These are phyloP conservation scores for Kappamyces sp. DNA, from an alignment of 192 early-diverging fungal species.

Conservation along the genomic window DNA sequence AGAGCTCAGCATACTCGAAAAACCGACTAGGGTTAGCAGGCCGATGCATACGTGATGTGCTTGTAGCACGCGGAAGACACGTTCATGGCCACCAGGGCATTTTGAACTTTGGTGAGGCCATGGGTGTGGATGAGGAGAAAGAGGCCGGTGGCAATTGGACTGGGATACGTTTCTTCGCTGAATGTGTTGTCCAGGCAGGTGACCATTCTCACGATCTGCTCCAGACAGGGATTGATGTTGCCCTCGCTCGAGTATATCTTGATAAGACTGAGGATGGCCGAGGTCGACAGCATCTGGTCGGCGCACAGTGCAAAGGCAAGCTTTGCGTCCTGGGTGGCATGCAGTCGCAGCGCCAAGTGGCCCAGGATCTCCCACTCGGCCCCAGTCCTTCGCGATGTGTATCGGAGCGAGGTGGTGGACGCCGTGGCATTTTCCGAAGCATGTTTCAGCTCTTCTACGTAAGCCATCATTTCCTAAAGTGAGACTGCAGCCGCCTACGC, in stretches of 20 bases:
- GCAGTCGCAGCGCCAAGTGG: slow-evolving; percentile 81
- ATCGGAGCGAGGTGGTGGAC: slow-evolving; percentile 51
- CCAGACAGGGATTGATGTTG: slow-evolving; percentile 72
- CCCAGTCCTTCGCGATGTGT: slow-evolving; percentile 77
- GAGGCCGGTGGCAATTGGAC: slow-evolving; percentile 72
- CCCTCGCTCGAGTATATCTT: slow-evolving; percentile 77
- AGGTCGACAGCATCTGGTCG: slow-evolving; percentile 86
- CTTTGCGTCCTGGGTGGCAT: slow-evolving; percentile 84
- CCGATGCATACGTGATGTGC: slow-evolving; percentile 52
- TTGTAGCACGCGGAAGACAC: slow-evolving; percentile 70
- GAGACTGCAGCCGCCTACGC: slow-evolving; percentile 22
- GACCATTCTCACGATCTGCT: slow-evolving; percentile 75
- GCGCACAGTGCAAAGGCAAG: slow-evolving; percentile 84
- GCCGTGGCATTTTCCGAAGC: slow-evolving; percentile 33
- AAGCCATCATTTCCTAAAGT: slow-evolving; percentile 54
- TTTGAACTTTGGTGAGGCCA: slow-evolving; percentile 88
- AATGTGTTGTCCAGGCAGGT: slow-evolving; percentile 87
- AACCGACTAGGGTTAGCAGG: slow-evolving; percentile 24
- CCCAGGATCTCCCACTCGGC: slow-evolving; percentile 98
- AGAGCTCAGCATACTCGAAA: slow-evolving; percentile 55
- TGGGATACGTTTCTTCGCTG: slow-evolving; percentile 82
- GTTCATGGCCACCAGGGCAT: slow-evolving; percentile 84
- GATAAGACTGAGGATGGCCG: slow-evolving; percentile 81
- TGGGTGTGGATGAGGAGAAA: slow-evolving; percentile 81
- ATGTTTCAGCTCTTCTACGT: slow-evolving; percentile 50